These are phyloP conservation scores for Otatea glauca DNA, from an alignment of 176 grass and related monocot genomes.

Conservation along the genomic window DNA sequence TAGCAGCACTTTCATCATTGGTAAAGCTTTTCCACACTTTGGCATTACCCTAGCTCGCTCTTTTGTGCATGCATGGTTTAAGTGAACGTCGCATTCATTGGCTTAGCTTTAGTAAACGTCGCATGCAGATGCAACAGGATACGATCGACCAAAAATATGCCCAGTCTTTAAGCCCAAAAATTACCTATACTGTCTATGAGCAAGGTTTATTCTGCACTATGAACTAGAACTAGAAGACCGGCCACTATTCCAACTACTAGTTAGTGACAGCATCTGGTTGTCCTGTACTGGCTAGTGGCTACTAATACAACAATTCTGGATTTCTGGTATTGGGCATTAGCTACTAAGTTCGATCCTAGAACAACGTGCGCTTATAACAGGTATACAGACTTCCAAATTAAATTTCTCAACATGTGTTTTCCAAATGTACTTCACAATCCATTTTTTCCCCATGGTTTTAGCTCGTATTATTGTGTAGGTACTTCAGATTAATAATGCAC, in stretches of 20 bases:
- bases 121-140: background rate
- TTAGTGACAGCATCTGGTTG: background rate
- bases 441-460: background rate
- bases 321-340: background rate
- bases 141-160: background rate
- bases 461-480: conserved; percentile 19
- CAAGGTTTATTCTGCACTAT: background rate
- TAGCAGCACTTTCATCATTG: background rate
- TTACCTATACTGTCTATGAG: background rate
- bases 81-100: background rate
- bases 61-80: background rate
- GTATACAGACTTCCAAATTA: background rate
- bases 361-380: conserved; percentile 3
- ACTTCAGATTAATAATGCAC: conserved; percentile 9
- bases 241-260: background rate
- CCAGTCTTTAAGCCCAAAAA: background rate
- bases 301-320: background rate
- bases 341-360: background rate
- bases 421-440: background rate
- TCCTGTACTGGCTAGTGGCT: background rate
- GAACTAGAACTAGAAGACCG: background rate
- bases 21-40: background rate
- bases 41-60: background rate
- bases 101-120: background rate
- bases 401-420: conserved; percentile 21